A percentile compares a stretch with the other conserved stretches of the same genome.
Conservation (phyloP, 805 yeast genomes). For the Wickerhamiella shivajii region DNA sequence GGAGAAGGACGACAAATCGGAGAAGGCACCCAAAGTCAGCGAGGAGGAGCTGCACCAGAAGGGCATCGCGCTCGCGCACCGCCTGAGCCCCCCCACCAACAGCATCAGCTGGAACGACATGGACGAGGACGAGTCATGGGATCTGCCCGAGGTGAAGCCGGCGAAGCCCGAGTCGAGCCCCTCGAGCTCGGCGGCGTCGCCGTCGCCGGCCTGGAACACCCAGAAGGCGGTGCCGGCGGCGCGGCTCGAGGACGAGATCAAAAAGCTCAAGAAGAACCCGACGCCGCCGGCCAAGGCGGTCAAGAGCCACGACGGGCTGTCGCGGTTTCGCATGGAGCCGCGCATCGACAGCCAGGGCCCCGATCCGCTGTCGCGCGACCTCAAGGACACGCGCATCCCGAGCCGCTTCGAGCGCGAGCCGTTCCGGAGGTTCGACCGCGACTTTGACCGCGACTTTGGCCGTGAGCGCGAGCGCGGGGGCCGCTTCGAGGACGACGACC, state of each 20-base stretch:
- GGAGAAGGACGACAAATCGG: conserved; percentile 9
- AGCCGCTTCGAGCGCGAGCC: background rate
- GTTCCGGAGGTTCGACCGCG: background rate
- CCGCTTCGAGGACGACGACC: conserved; percentile 2
- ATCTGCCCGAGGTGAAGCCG: no score
- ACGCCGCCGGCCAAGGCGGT: conserved; percentile 6
- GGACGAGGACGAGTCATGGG: conserved; percentile 26
- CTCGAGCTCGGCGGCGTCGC: background rate
- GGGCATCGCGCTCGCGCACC: conserved; percentile 24
- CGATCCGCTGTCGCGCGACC: conserved; percentile 3
- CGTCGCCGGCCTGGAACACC: background rate
- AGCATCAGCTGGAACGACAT: conserved; percentile 28
- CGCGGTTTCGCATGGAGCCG: conserved; percentile 13
- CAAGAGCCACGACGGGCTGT: conserved; percentile 9
- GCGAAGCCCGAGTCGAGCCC: no score
- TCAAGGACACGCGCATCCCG: conserved; percentile 1
- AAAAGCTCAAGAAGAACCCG: background rate
- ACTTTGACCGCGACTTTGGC: background rate
- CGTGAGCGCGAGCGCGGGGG: background rate
- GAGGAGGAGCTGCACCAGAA: conserved; percentile 25
- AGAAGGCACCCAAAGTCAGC: conserved; percentile 9
- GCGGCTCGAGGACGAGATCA: background rate
- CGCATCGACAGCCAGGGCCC: background rate
- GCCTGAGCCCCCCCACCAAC: conserved; percentile 20
- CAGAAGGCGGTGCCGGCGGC: background rate